Evolutionary conservation across 768 basidiomycete species (phyloP).

Genomic region (Epithele typhae): DNA sequence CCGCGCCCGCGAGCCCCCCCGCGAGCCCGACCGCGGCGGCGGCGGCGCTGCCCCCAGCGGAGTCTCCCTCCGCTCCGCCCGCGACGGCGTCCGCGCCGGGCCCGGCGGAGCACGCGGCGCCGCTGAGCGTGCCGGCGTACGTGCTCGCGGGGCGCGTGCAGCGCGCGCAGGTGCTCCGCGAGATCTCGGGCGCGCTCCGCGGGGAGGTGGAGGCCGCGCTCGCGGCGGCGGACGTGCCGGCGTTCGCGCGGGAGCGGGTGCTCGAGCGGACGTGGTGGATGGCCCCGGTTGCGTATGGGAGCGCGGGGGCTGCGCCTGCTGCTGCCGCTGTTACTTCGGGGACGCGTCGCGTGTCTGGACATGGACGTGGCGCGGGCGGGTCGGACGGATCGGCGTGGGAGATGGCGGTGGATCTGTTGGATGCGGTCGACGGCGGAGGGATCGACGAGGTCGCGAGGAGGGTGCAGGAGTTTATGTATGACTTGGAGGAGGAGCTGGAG

Average conservation of each 20-base stretch:
- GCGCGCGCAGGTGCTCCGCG: constrained; percentile 48
- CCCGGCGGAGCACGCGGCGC: constrained; percentile 25
- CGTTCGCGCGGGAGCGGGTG: constrained; percentile 62
- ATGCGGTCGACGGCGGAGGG: constrained; percentile 28
- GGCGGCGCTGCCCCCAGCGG: constrained; percentile 8
- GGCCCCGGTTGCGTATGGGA: constrained; percentile 50
- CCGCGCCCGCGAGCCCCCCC: constrained; percentile 27
- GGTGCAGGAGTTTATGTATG: constrained; percentile 70
- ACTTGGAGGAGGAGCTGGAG: constrained; percentile 61
- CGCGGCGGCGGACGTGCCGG: constrained; percentile 37
- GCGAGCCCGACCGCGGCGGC: constrained; percentile 18
- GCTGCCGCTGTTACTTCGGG: not conserved
- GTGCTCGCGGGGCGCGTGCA: constrained; percentile 51
- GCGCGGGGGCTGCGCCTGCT: not conserved
- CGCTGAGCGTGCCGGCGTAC: constrained; percentile 56
- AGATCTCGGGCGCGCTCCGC: constrained; percentile 49
- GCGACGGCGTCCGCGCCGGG: constrained; percentile 28
- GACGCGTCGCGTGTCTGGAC: constrained; percentile 6
- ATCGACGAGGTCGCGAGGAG: constrained; percentile 47
- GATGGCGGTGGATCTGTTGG: constrained; percentile 9
- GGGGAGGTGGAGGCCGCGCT: constrained; percentile 48
- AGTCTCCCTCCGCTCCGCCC: constrained; percentile 15
- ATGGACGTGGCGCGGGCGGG: constrained; percentile 7
- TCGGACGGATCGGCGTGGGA: constrained; percentile 5
- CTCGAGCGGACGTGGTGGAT: constrained; percentile 49